These are phyloP conservation scores for Moesziomyces globuligerus DNA, from an alignment of 1,284 basidiomycete genomes.

Conservation along the genomic window DNA sequence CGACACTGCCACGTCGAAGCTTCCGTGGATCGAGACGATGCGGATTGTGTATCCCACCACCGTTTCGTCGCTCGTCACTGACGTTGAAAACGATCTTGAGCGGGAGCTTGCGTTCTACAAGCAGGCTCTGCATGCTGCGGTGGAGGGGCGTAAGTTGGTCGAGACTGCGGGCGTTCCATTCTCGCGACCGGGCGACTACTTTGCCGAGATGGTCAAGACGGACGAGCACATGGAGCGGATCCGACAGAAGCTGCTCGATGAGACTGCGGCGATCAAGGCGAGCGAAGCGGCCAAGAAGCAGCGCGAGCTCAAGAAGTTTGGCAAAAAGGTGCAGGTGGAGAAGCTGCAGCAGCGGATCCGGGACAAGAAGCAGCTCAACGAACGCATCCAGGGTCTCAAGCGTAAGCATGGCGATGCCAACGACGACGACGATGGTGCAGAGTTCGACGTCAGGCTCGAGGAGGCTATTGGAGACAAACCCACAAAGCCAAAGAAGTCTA, in stretches of 20 bases:
- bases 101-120: conserved; percentile 98
- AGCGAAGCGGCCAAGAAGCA: conserved; percentile 90
- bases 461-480: conserved; percentile 65
- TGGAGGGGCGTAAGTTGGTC: conserved; percentile 79
- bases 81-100: conserved; percentile 82
- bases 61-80: conserved; percentile 72
- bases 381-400: conserved; percentile 70
- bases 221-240: conserved; percentile 98
- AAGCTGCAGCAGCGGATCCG: conserved; percentile 81
- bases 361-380: conserved; percentile 82
- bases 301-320: conserved; percentile 95
- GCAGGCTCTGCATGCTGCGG: conserved; percentile 85
- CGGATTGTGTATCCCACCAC: conserved; percentile 49
- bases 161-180: conserved; percentile 82
- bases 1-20: conserved; percentile 42
- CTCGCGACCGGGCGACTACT: conserved; percentile 92
- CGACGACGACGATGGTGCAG: conserved; percentile 71
- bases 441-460: conserved; percentile 79
- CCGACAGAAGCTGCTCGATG: conserved; percentile 88
- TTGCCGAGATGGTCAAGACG: conserved; percentile 98
- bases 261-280: conserved; percentile 87
- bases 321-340: conserved; percentile 92
- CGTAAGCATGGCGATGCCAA: conserved; percentile 71
- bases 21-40: conserved; percentile 66
- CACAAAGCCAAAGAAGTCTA: conserved; percentile 13